phyloP scores from a whole-genome alignment of 495 filamentous ascomycete genomes.

The Viridothelium virens region DNA sequence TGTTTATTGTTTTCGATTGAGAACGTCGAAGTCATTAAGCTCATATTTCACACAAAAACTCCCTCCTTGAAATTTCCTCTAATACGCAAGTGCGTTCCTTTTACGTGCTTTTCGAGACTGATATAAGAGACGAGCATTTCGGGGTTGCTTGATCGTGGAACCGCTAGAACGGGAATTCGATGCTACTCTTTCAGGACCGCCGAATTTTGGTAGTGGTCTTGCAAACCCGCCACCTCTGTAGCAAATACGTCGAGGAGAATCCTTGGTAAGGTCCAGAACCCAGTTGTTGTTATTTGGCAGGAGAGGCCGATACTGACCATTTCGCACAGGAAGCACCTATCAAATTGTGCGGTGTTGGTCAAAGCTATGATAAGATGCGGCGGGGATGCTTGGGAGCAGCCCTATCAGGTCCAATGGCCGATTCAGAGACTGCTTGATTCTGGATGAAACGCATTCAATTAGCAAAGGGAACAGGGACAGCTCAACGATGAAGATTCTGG shows the following conservation, averaged over 20 bases:
- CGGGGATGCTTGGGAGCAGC: background rate
- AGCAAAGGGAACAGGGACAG: background rate
- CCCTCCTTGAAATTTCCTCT: no score
- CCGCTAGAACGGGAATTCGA: no score
- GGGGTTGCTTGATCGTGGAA: no score
- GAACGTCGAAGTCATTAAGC: no score
- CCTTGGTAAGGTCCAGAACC: background rate
- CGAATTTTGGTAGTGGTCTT: background rate
- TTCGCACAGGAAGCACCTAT: background rate
- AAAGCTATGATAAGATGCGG: background rate
- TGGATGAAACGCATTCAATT: background rate
- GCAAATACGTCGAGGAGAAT: background rate
- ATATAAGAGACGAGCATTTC: no score
- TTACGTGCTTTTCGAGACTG: no score
- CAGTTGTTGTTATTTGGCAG: background rate
- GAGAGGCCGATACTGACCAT: background rate
- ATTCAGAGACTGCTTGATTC: background rate
- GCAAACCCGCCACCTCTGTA: background rate
- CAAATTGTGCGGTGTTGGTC: background rate
- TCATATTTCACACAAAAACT: no score
- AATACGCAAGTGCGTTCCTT: no score
- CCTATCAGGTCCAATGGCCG: background rate
- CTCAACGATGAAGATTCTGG: background rate
- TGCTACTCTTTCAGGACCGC: no score
- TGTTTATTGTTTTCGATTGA: no score